A percentile compares a stretch with the other conserved stretches of the same genome.
Conservation (phyloP, 2,329 filamentous ascomycete genomes). For the Colletotrichum sp. region DNA sequence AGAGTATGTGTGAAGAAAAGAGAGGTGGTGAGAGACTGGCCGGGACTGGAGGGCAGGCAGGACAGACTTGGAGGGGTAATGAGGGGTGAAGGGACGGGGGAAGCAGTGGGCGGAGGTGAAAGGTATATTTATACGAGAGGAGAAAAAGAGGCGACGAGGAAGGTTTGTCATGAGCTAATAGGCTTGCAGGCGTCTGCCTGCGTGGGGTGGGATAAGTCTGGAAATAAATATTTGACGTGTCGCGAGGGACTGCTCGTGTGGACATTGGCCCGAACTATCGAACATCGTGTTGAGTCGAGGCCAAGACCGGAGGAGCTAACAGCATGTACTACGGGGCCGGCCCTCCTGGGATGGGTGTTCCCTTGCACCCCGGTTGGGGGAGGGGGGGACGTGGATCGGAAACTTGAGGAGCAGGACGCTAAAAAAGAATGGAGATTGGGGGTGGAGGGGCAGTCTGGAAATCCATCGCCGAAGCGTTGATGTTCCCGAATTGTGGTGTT, state of each 20-base stretch:
- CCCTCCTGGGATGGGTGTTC: background rate
- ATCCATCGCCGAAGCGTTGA: background rate
- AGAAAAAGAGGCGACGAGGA: slow-evolving; percentile 20
- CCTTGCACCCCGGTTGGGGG: slow-evolving; percentile 8
- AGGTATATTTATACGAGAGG: slow-evolving; percentile 35
- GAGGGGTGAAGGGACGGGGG: background rate
- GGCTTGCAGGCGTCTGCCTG: slow-evolving; percentile 26
- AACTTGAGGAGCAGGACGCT: slow-evolving; percentile 8
- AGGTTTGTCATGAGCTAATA: slow-evolving; percentile 39
- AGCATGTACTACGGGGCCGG: background rate
- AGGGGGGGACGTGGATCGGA: slow-evolving; percentile 8
- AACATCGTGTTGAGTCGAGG: slow-evolving; percentile 24
- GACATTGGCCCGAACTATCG: slow-evolving; percentile 42
- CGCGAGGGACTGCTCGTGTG: slow-evolving; percentile 33
- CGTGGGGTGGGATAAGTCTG: slow-evolving; percentile 32
- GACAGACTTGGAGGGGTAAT: slow-evolving; percentile 20
- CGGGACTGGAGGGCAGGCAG: slow-evolving; percentile 1
- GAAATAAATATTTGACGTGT: slow-evolving; percentile 30
- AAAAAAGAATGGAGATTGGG: slow-evolving; percentile 6
- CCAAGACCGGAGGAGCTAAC: slow-evolving; percentile 19
- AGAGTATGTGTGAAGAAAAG: background rate
- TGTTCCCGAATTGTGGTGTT: background rate
- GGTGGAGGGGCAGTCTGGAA: slow-evolving; percentile 4
- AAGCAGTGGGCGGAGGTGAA: background rate
- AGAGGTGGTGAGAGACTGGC: background rate